Evolutionary conservation across 169 alveolate species (phyloP).

Genomic region (Plasmodium gonderi): DNA sequence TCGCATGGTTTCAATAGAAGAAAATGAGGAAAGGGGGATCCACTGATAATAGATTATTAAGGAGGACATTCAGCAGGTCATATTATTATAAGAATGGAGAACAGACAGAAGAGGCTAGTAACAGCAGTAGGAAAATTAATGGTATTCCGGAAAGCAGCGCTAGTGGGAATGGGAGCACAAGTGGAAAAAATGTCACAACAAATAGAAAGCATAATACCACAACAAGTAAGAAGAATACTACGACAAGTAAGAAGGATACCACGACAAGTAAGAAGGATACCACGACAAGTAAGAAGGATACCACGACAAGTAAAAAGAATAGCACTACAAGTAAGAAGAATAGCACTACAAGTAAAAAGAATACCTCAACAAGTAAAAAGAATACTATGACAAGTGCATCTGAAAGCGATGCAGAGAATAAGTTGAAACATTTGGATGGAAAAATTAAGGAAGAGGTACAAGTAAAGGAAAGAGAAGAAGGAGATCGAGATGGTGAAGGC

Average conservation of each 20-base stretch:
- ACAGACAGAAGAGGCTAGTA: constrained; percentile 12
- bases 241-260: too few species aligned
- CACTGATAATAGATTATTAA: constrained; percentile 27
- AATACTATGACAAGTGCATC: too few species aligned
- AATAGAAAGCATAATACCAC: not conserved
- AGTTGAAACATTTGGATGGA: not conserved
- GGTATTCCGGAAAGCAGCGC: not conserved
- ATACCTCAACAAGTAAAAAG: not conserved
- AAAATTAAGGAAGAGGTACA: constrained; percentile 12
- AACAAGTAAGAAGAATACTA: not conserved
- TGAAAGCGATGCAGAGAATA: too few species aligned
- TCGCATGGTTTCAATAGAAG: too few species aligned
- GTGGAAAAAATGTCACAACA: not conserved
- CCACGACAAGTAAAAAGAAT: too few species aligned
- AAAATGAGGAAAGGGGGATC: constrained; percentile 53
- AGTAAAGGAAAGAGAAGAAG: constrained; percentile 6
- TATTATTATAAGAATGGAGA: constrained; percentile 44
- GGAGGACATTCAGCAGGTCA: constrained; percentile 23
- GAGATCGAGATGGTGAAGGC: not conserved
- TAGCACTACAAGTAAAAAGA: too few species aligned
- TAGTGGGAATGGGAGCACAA: not conserved
- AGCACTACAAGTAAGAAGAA: too few species aligned
- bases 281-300: not conserved
- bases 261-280: not conserved
- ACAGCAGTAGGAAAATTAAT: not conserved